A percentile compares a stretch with the other conserved stretches of the same genome.
Evolutionary conservation across 2,329 filamentous ascomycete genomes (phyloP).

Genomic region (Microcera coccophila): DNA sequence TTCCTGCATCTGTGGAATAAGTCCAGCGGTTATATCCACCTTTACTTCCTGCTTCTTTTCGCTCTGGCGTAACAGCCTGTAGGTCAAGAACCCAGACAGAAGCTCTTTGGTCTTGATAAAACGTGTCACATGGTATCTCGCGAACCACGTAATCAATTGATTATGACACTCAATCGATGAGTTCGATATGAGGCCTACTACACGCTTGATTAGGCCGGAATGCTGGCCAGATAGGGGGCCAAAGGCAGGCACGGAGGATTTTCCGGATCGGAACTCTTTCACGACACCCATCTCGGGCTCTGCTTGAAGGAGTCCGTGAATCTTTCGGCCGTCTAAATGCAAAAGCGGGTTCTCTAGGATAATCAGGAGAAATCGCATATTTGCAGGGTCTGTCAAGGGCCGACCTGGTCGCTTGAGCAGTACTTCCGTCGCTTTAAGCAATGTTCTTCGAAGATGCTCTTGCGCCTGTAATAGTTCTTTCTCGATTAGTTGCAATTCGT

Average conservation of each 20-base stretch:
- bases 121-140: slow-evolving; percentile 61
- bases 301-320: slow-evolving; percentile 39
- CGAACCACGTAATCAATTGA: slow-evolving; percentile 74
- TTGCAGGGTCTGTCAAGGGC: slow-evolving; percentile 61
- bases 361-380: slow-evolving; percentile 74
- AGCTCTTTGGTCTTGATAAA: slow-evolving; percentile 75
- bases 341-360: slow-evolving; percentile 76
- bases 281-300: slow-evolving; percentile 11
- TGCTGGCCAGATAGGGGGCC: slow-evolving; percentile 61
- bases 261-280: slow-evolving; percentile 15
- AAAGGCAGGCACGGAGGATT: slow-evolving; percentile 27
- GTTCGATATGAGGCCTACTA: slow-evolving; percentile 76
- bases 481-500: slow-evolving; percentile 44
- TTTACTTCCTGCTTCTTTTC: slow-evolving; percentile 60
- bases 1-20: slow-evolving; percentile 70
- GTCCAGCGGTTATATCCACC: slow-evolving; percentile 58
- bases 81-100: slow-evolving; percentile 73
- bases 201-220: slow-evolving; percentile 79
- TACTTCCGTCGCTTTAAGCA: slow-evolving; percentile 76
- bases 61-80: slow-evolving; percentile 68
- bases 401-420: slow-evolving; percentile 75
- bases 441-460: slow-evolving; percentile 61
- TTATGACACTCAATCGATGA: slow-evolving; percentile 71
- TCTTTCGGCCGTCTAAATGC: slow-evolving; percentile 42
- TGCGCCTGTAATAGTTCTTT: slow-evolving; percentile 53